Evolutionary conservation across 2,329 filamentous ascomycete genomes (phyloP), one percentile per base, ranked within the genome.

Genomic region (Beauveria asiatica): DNA sequence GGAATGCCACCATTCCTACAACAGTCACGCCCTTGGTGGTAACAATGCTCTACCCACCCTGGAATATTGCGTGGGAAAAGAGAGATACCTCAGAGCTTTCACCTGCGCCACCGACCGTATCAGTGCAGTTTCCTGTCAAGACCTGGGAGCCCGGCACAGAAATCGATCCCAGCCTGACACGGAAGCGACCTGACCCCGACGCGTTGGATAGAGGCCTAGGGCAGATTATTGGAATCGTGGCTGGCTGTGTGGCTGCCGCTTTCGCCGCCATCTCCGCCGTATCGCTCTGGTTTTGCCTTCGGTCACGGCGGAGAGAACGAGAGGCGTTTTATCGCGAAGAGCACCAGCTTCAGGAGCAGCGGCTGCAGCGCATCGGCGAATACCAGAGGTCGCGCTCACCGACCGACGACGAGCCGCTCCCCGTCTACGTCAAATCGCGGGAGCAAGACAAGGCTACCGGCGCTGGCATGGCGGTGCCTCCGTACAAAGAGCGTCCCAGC

Each of bases 91-190:
- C 39, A 0, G 17, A 48, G n/a, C 59, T 60, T 5, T 56, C 51
- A 5, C 59, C 59, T 5, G 25, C 51, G 19, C 59, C 59, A 23
- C 59, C 59, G 11, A 37, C 25, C 13, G 51, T 60, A 17, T 56
- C 44, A 8, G 59, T 60, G 2, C 51, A 55, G 27, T 44, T 21
- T 30, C 45, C 59, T 8, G 59, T 60, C 51, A 55, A 39, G 8
- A 56, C 59, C 7, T 60, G 59, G 59, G 59, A 56, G 25, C 59
- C 59, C 7, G 59, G 59, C 30, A 60, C 59, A 16, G 51, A 49
- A 25, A 60, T 60, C 16, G 52, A 56, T 39, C 51, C 51, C 8
- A 55, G 52, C 23, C 13, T 56, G 44, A 51, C 39, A 27, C 33
- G 59, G 30, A 52, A 49, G 42, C n/a, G 19, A 17, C n/a, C 52